These are phyloP conservation scores for Naganishia vishniacii DNA, from an alignment of 768 basidiomycete species.

Conservation along the genomic window DNA sequence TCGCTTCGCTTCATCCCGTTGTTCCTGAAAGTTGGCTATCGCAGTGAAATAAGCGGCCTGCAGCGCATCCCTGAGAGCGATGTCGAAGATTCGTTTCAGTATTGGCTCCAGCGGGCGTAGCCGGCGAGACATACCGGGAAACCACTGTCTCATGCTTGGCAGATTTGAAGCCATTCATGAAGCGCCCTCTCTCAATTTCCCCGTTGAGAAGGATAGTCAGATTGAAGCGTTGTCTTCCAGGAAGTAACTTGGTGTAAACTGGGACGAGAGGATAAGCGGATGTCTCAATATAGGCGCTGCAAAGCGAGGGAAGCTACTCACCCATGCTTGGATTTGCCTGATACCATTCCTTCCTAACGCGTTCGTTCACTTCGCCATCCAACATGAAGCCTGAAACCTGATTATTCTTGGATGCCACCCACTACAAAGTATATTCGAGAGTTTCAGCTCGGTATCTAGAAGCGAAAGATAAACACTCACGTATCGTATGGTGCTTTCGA, in stretches of 20 bases:
- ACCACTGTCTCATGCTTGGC: too few relatives aligned
- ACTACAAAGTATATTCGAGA: neutral
- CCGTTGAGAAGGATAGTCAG: neutral
- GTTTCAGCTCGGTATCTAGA: neutral
- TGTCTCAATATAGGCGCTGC: too few relatives aligned
- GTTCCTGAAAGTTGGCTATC: too few relatives aligned
- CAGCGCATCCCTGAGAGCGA: too few relatives aligned
- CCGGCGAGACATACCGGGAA: too few relatives aligned
- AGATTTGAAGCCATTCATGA: neutral
- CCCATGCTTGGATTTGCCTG: neutral
- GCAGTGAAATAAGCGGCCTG: too few relatives aligned
- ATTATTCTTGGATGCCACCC: neutral
- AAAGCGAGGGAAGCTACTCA: too few relatives aligned
- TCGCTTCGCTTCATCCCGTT: too few relatives aligned
- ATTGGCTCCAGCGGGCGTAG: too few relatives aligned
- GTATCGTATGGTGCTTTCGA: neutral
- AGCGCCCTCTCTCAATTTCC: neutral
- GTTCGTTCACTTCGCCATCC: neutral
- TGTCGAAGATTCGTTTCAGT: too few relatives aligned
- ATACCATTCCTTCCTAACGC: conserved; percentile 4
- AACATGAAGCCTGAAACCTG: neutral
- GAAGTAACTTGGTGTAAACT: neutral
- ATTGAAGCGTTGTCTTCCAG: neutral
- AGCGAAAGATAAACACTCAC: neutral
- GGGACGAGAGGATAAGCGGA: too few relatives aligned